A percentile compares a stretch with the other conserved stretches of the same genome.
Evolutionary conservation across 345 rosid genomes (phyloP).

Genomic region (Viola odorata): DNA sequence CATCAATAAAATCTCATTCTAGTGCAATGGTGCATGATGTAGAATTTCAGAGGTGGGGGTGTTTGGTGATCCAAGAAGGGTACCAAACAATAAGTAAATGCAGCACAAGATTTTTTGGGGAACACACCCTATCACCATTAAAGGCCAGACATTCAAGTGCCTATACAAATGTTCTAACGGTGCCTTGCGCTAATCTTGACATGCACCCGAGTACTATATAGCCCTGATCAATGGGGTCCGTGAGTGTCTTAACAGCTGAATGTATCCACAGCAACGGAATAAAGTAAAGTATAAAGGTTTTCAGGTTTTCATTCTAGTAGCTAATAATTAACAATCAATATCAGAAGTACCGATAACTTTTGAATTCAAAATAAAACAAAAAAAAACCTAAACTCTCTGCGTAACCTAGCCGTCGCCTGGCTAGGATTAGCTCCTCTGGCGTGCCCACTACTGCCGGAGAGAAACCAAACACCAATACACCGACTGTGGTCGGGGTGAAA

Average conservation of each 20-base stretch:
- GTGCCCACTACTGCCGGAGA: no score
- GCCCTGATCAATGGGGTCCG: background rate
- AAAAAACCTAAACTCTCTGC: no score
- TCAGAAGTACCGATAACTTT: no score
- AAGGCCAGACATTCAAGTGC: background rate
- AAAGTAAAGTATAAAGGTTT: background rate
- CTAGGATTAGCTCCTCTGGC: no score
- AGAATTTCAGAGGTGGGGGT: no score
- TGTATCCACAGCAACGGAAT: background rate
- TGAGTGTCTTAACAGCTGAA: background rate
- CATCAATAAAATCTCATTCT: background rate
- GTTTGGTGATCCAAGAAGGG: no score
- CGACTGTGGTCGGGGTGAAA: no score
- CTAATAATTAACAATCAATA: conserved; percentile 3
- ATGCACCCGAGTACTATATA: background rate
- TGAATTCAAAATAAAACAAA: no score
- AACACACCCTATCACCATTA: background rate
- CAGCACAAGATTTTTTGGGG: no score
- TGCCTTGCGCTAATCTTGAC: background rate
- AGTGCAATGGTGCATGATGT: background rate
- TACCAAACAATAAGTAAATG: no score
- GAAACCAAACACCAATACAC: no score
- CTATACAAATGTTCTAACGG: background rate
- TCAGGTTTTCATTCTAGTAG: background rate
- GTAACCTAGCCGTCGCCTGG: no score